Conservation (phyloP, 2,329 filamentous ascomycete genomes). For the Lanzia echinophila region DNA sequence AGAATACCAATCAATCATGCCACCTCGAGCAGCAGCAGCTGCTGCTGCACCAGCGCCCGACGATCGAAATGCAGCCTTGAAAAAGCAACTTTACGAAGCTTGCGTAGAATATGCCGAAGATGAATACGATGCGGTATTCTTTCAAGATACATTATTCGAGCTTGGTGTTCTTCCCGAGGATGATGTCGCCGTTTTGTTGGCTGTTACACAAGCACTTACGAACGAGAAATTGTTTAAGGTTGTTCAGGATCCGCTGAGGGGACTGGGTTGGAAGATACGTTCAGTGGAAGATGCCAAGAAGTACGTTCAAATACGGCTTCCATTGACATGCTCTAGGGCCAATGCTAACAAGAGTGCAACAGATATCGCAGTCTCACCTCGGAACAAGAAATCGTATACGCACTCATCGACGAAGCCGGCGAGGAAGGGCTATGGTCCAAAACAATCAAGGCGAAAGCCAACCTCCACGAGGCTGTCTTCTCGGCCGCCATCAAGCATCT, state of each 20-base stretch:
- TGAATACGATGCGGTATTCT: conserved; percentile 37
- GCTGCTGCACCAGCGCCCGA: not conserved
- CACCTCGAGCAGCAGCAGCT: not conserved
- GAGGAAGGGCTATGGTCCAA: conserved; percentile 87
- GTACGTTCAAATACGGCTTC: conserved; percentile 33
- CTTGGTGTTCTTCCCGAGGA: conserved; percentile 51
- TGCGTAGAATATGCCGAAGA: conserved; percentile 19
- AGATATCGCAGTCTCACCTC: conserved; percentile 59
- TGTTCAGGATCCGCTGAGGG: conserved; percentile 35
- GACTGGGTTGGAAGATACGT: conserved; percentile 53
- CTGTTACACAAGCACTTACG: conserved; percentile 50
- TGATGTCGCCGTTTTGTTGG: conserved; percentile 47
- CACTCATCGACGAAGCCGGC: conserved; percentile 78
- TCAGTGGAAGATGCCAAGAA: conserved; percentile 55
- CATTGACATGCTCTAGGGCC: not conserved
- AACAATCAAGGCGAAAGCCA: conserved; percentile 70
- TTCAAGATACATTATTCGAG: conserved; percentile 51
- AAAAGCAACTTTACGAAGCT: conserved; percentile 24
- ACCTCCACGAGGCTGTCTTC: conserved; percentile 77
- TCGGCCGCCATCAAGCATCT: conserved; percentile 78
- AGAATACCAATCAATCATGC: not conserved
- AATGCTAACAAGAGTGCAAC: conserved; percentile 11
- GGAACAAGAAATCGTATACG: conserved; percentile 79
- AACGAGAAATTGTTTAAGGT: conserved; percentile 54
- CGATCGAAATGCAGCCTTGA: conserved; percentile 21